Percentiles rank a stretch among this genome's conserved stretches.
These are phyloP conservation scores for Colletotrichum noveboracense DNA, from an alignment of 2,329 filamentous ascomycete species.

Conservation along the genomic window DNA sequence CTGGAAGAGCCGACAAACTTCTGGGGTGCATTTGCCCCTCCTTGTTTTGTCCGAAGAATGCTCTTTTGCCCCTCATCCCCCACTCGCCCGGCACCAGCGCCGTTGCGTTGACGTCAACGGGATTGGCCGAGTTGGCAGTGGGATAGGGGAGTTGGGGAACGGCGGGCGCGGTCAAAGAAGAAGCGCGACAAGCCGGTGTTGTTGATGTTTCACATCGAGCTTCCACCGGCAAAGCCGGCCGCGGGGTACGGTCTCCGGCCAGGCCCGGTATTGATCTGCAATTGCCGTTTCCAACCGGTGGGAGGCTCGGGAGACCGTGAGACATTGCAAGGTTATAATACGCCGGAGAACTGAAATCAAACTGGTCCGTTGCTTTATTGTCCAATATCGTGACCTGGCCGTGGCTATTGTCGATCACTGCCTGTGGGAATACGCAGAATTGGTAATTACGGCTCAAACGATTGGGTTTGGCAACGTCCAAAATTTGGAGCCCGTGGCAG, in stretches of 20 bases:
- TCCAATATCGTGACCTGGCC: neutral
- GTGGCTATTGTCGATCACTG: neutral
- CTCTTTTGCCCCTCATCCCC: neutral
- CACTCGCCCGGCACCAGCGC: neutral
- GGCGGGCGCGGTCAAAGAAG: neutral
- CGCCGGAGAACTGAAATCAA: neutral
- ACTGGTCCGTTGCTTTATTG: neutral
- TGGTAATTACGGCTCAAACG: neutral
- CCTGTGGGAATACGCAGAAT: neutral
- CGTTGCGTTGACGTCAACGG: neutral
- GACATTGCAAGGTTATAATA: neutral
- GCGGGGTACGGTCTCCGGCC: neutral
- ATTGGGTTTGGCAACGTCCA: neutral
- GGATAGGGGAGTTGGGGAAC: neutral
- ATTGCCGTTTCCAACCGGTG: neutral
- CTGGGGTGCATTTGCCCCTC: conserved; percentile 9
- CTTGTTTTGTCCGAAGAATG: neutral
- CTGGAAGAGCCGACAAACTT: neutral
- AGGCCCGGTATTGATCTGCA: neutral
- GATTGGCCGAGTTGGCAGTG: neutral
- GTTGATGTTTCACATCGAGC: neutral
- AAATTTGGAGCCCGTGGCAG: neutral
- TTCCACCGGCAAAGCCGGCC: neutral
- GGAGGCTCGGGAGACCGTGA: neutral
- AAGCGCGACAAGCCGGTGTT: neutral